A percentile compares a stretch with the other conserved stretches of the same genome.
phyloP scores from a whole-genome alignment of 192 early-diverging fungal genomes.

The Rhizoclosmatium sp. region DNA sequence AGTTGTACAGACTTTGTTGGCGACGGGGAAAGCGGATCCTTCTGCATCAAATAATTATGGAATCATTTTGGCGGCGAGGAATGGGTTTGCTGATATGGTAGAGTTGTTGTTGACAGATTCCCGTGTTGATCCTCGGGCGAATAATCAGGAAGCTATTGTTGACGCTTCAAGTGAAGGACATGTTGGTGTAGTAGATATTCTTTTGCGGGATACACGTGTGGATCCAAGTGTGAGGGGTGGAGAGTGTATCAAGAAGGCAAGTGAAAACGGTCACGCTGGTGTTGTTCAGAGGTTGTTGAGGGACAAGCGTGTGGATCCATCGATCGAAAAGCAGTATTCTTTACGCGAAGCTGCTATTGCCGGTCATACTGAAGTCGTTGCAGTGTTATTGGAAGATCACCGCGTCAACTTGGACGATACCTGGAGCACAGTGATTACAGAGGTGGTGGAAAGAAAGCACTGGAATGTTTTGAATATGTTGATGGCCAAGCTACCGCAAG shows the following conservation, averaged over 20 bases:
- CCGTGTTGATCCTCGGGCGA: conserved; percentile 3
- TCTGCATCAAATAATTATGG: conserved; percentile 5
- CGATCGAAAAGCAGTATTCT: neutral
- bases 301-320: neutral
- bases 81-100: conserved; percentile 4
- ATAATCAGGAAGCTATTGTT: neutral
- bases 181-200: neutral
- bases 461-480: too few relatives aligned
- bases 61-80: conserved; percentile 8
- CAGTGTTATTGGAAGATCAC: neutral
- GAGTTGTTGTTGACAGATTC: neutral
- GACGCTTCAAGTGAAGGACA: neutral
- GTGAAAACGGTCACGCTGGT: neutral
- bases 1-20: conserved; percentile 16
- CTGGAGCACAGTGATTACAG: too few relatives aligned
- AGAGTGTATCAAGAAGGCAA: neutral
- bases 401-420: too few relatives aligned
- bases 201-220: neutral
- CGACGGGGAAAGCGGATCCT: neutral
- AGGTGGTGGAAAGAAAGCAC: too few relatives aligned
- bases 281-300: neutral
- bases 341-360: neutral
- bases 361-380: neutral
- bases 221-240: neutral
- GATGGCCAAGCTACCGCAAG: too few relatives aligned